phyloP scores from a whole-genome alignment of 768 basidiomycete species.

The Mycena pura region DNA sequence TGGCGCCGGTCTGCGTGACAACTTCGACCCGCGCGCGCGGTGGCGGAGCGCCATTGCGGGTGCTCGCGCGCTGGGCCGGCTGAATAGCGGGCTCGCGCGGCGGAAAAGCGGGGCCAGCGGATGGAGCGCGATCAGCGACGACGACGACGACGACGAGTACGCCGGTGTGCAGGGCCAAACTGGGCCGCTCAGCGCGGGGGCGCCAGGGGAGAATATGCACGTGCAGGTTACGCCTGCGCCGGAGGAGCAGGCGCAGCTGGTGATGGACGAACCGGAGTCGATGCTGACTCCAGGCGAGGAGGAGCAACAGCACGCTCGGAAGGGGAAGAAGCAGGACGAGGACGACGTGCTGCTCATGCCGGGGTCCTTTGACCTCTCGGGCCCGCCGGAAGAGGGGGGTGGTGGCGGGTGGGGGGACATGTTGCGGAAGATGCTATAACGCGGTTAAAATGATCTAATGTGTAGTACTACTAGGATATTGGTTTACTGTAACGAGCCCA shows the following conservation, averaged over 20 bases:
- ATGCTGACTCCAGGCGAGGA: too few species aligned
- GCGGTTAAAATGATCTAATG: too few species aligned
- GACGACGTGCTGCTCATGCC: conserved; percentile 53
- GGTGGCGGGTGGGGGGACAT: conserved; percentile 36
- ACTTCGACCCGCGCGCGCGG: conserved; percentile 77
- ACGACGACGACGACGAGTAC: conserved; percentile 45
- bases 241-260: conserved; percentile 1
- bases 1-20: conserved; percentile 71
- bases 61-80: conserved; percentile 49
- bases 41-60: conserved; percentile 77
- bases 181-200: conserved; percentile 17
- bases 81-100: conserved; percentile 38
- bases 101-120: conserved; percentile 32
- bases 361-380: conserved; percentile 53
- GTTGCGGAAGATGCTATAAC: conserved; percentile 37
- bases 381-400: conserved; percentile 3
- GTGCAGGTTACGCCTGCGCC: conserved; percentile 46
- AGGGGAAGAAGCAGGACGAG: conserved; percentile 28
- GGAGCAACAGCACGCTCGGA: conserved; percentile 28
- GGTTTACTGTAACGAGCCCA: not conserved
- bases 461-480: not conserved
- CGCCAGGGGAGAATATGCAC: conserved; percentile 47
- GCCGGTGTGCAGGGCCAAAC: not conserved
- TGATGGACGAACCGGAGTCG: conserved; percentile 6
- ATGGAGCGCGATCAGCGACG: conserved; percentile 36